Percentiles rank a stretch among this genome's conserved stretches.
Conservation (phyloP, 2,329 filamentous ascomycete species). For the Aureobasidium sp. region DNA sequence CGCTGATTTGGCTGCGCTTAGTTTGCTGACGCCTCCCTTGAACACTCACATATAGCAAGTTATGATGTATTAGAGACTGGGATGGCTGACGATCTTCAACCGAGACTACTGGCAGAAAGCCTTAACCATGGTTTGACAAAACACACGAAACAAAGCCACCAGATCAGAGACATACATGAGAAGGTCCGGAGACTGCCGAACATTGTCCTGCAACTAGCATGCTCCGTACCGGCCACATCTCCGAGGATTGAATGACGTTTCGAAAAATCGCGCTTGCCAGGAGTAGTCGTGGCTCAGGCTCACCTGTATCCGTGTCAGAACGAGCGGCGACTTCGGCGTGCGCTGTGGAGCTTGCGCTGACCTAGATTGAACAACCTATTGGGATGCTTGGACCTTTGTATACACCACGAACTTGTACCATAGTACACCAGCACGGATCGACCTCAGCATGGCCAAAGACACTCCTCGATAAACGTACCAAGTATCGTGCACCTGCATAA, state of each 20-base stretch:
- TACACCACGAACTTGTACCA: neutral
- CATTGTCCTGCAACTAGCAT: neutral
- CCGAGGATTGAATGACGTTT: neutral
- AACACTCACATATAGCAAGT: neutral
- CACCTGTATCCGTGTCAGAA: neutral
- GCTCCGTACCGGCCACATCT: neutral
- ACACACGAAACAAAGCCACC: neutral
- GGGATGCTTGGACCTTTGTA: neutral
- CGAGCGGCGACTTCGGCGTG: neutral
- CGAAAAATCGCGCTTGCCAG: neutral
- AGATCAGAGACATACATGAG: neutral
- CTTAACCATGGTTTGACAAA: neutral
- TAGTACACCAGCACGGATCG: constrained; percentile 4
- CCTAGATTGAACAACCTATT: neutral
- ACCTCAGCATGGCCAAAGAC: neutral
- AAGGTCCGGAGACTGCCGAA: constrained; percentile 7
- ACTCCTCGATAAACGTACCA: neutral
- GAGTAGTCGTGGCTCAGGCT: neutral
- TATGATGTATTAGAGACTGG: neutral
- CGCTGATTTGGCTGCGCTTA: constrained; percentile 5
- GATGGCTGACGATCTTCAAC: neutral
- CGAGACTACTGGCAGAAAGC: neutral
- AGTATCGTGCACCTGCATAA: constrained; percentile 12
- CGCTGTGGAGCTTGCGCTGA: constrained; percentile 1
- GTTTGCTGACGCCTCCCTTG: neutral